Evolutionary conservation across 2,329 filamentous ascomycete species (phyloP).

Genomic region (Chrysoporthe austroafricana): DNA sequence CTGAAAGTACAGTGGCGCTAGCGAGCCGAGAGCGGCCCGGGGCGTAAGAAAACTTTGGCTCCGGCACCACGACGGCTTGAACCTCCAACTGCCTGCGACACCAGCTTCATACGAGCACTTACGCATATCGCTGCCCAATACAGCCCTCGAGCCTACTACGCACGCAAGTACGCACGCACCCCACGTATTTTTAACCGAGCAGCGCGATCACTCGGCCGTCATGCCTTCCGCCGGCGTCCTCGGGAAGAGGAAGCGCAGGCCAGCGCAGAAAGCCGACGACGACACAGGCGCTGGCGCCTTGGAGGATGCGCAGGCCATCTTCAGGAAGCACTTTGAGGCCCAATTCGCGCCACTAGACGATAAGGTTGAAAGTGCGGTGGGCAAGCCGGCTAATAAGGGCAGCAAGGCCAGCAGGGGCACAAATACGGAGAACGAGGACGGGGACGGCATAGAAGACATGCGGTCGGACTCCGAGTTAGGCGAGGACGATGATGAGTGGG

Average conservation of each 20-base stretch:
- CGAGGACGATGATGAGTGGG: constrained; percentile 55
- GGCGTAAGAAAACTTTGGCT: neutral
- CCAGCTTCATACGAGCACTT: neutral
- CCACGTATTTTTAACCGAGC: neutral
- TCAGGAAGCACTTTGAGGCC: constrained; percentile 85
- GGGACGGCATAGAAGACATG: constrained; percentile 35
- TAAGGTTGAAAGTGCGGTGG: constrained; percentile 41
- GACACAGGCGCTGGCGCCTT: constrained; percentile 31
- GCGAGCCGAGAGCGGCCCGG: constrained; percentile 16
- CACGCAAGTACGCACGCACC: too few relatives aligned
- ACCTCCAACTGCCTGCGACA: neutral
- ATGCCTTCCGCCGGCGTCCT: constrained; percentile 22
- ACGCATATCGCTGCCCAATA: too few relatives aligned
- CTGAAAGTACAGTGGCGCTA: neutral
- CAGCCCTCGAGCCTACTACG: too few relatives aligned
- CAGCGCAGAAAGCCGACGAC: constrained; percentile 13
- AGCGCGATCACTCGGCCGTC: constrained; percentile 23
- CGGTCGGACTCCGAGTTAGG: constrained; percentile 25
- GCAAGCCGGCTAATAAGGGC: constrained; percentile 9
- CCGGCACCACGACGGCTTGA: neutral
- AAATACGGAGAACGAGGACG: constrained; percentile 34
- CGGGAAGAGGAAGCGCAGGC: constrained; percentile 28
- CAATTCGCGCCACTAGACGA: constrained; percentile 74
- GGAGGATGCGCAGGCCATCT: constrained; percentile 71
- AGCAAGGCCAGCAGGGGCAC: constrained; percentile 41